phyloP scores from a whole-genome alignment of 768 basidiomycete genomes.

The Psilocybe sp. region DNA sequence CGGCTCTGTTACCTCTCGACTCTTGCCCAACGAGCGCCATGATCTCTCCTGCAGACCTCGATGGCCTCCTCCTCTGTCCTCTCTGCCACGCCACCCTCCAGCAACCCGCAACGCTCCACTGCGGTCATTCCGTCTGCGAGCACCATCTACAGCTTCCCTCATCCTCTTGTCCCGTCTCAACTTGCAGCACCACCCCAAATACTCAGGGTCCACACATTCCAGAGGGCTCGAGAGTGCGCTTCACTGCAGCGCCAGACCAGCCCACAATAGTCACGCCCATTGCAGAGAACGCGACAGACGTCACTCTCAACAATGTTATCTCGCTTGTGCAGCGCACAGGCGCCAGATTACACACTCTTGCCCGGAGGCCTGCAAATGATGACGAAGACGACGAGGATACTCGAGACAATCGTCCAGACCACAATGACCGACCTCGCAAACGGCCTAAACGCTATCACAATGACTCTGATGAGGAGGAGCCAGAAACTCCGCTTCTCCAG shows the following conservation, averaged over 20 bases:
- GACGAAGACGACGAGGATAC: too few relatives aligned
- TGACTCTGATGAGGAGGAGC: too few relatives aligned
- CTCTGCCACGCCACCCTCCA: constrained; percentile 55
- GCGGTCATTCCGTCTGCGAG: constrained; percentile 82
- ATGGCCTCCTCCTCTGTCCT: constrained; percentile 49
- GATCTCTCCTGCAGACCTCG: constrained; percentile 23
- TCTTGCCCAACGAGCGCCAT: constrained; percentile 7
- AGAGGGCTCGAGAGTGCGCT: constrained; percentile 30
- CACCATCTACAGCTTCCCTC: constrained; percentile 37
- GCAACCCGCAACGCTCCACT: constrained; percentile 68
- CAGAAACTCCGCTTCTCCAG: too few relatives aligned
- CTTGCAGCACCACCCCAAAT: constrained; percentile 24
- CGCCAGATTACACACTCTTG: too few relatives aligned
- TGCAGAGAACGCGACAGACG: constrained; percentile 30
- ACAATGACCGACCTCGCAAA: too few relatives aligned
- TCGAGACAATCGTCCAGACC: too few relatives aligned
- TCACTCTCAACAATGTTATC: constrained; percentile 45
- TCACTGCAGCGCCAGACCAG: constrained; percentile 29
- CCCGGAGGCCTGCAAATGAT: too few relatives aligned
- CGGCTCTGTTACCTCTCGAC: not conserved
- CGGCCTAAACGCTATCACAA: too few relatives aligned
- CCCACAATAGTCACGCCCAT: constrained; percentile 9
- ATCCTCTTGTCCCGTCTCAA: constrained; percentile 27
- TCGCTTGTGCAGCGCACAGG: too few relatives aligned
- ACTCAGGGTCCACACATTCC: constrained; percentile 37